Evolutionary conservation across 2,329 filamentous ascomycete species (phyloP).

Genomic region (Colletotrichum limetticola): DNA sequence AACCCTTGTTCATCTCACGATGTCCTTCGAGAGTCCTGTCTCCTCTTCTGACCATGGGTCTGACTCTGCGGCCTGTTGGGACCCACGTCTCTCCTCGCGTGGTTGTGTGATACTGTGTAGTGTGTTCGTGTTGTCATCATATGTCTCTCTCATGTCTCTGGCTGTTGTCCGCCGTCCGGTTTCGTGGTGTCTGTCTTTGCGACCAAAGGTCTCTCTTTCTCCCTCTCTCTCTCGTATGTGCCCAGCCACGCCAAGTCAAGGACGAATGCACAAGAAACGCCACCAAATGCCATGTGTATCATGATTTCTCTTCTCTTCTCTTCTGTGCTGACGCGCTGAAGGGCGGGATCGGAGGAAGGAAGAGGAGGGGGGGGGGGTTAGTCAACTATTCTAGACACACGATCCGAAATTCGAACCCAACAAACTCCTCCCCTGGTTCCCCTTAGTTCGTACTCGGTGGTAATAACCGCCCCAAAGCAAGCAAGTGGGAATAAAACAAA

Average conservation of each 20-base stretch:
- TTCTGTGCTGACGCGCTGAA: constrained; percentile 17
- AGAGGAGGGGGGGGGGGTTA: background rate
- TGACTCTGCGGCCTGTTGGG: background rate
- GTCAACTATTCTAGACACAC: constrained; percentile 16
- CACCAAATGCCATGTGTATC: constrained; percentile 16
- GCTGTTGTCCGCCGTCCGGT: background rate
- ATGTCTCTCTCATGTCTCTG: constrained; percentile 6
- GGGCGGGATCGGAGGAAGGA: background rate
- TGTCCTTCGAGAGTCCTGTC: background rate
- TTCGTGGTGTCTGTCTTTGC: constrained; percentile 10
- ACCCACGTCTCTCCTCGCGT: background rate
- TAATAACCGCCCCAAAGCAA: constrained; percentile 5
- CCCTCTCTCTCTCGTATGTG: too few relatives aligned
- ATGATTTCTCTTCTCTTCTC: background rate
- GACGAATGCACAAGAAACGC: constrained; percentile 2
- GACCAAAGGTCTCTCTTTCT: background rate
- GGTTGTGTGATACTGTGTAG: background rate
- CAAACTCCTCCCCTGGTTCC: constrained; percentile 9
- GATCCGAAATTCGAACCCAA: constrained; percentile 13
- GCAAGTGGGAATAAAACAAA: background rate
- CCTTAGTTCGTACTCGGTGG: constrained; percentile 8
- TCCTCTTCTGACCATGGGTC: background rate
- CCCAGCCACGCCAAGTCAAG: constrained; percentile 8
- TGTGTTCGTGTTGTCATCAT: background rate
- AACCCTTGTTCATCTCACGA: background rate